phyloP scores from a whole-genome alignment of 176 grass and related monocot species.

The Aegilops speltoides region DNA sequence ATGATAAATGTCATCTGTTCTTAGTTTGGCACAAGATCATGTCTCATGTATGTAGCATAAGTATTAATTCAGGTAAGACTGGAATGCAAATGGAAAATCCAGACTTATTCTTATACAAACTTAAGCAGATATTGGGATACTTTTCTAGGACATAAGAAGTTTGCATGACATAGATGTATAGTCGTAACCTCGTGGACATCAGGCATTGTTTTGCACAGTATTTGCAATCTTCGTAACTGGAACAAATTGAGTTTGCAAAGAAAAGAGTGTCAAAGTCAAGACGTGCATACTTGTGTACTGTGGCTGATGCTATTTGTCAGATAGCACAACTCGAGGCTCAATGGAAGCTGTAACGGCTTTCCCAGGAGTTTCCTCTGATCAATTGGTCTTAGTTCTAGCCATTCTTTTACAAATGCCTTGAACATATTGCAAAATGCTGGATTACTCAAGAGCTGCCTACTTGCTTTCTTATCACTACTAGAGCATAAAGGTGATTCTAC shows the following conservation, averaged over 20 bases:
- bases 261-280: slow-evolving; percentile 19
- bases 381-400: slow-evolving; percentile 79
- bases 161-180: slow-evolving; percentile 6
- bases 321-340: slow-evolving; percentile 83
- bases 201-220: slow-evolving; percentile 7
- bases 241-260: background rate
- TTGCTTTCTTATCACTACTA: slow-evolving; percentile 43
- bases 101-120: background rate
- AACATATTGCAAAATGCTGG: slow-evolving; percentile 67
- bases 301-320: slow-evolving; percentile 70
- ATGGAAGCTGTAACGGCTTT: slow-evolving; percentile 87
- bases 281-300: slow-evolving; percentile 48
- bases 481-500: slow-evolving; percentile 52
- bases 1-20: slow-evolving; percentile 6
- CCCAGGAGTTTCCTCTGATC: slow-evolving; percentile 76
- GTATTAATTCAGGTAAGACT: background rate
- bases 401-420: slow-evolving; percentile 79
- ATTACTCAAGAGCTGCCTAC: slow-evolving; percentile 47
- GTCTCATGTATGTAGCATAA: background rate
- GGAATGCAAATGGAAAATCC: background rate
- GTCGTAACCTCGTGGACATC: slow-evolving; percentile 9
- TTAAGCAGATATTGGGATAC: background rate
- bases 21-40: background rate
- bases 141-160: slow-evolving; percentile 5
- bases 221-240: background rate